A percentile compares a stretch with the other conserved stretches of the same genome.
Evolutionary conservation across 2,329 filamentous ascomycete genomes (phyloP).

Genomic region (Lojkania enalia): DNA sequence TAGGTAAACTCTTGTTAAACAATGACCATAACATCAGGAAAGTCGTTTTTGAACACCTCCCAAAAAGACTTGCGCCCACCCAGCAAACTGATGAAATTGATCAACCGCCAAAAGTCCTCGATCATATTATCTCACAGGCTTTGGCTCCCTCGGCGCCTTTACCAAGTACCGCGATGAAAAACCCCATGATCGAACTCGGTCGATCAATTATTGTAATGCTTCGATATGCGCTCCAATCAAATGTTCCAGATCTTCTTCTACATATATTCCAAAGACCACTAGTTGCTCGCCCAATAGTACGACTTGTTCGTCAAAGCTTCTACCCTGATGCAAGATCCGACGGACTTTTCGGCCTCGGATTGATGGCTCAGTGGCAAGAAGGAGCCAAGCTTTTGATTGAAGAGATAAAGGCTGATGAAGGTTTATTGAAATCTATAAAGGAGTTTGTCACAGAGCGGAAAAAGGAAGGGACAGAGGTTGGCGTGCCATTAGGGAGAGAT

Average conservation of each 20-base stretch:
- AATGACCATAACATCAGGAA: constrained; percentile 37
- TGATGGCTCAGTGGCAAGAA: constrained; percentile 36
- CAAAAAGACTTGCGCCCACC: constrained; percentile 11
- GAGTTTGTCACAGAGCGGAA: constrained; percentile 32
- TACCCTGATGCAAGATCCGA: constrained; percentile 42
- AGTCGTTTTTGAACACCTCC: constrained; percentile 27
- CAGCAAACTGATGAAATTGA: constrained; percentile 19
- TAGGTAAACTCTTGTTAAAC: constrained; percentile 39
- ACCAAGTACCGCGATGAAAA: constrained; percentile 45
- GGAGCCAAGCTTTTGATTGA: constrained; percentile 33
- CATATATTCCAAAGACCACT: constrained; percentile 33
- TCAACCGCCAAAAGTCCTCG: constrained; percentile 27
- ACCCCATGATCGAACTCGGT: constrained; percentile 41
- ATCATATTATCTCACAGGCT: constrained; percentile 35
- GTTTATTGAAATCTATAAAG: constrained; percentile 37
- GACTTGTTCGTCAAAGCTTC: constrained; percentile 41
- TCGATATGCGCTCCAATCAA: constrained; percentile 22
- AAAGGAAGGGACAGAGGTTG: constrained; percentile 28
- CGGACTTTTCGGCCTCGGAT: constrained; percentile 39
- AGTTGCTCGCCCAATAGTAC: constrained; percentile 36
- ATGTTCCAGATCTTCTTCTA: constrained; percentile 24
- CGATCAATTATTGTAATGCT: constrained; percentile 34
- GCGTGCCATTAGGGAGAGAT: constrained; percentile 31
- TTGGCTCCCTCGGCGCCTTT: constrained; percentile 34
- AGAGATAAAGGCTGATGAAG: constrained; percentile 32